Percentiles rank a stretch among this genome's conserved stretches.
These are phyloP conservation scores for Camellia oleifera DNA, from an alignment of 179 eudicot species.

Conservation along the genomic window DNA sequence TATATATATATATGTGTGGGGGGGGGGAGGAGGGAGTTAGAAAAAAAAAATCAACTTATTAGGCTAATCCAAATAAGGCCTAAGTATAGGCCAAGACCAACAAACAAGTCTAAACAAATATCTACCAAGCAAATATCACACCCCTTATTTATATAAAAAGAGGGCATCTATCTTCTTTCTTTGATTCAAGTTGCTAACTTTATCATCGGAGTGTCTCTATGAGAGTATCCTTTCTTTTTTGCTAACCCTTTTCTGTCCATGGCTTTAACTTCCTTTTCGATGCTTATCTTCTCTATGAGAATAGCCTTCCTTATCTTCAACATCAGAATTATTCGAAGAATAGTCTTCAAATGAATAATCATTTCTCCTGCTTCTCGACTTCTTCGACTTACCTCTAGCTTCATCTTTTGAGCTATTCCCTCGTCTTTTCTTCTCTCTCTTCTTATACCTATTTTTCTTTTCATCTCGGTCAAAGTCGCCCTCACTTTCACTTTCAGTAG, in stretches of 20 bases:
- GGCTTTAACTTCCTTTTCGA: conserved; percentile 22
- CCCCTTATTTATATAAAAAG: neutral
- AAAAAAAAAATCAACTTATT: too few species aligned
- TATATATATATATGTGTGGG: too few species aligned
- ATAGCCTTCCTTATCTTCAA: conserved; percentile 25
- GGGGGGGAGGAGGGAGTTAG: too few species aligned
- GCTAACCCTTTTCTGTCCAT: conserved; percentile 15
- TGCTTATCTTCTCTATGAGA: conserved; percentile 23
- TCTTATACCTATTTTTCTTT: conserved; percentile 32
- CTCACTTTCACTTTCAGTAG: conserved; percentile 35
- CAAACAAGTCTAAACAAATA: neutral
- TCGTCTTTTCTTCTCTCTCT: conserved; percentile 33
- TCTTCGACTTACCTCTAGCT: conserved; percentile 28
- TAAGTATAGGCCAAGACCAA: neutral
- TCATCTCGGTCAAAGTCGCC: conserved; percentile 25
- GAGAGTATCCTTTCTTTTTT: neutral
- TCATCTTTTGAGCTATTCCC: conserved; percentile 21
- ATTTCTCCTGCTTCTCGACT: conserved; percentile 31
- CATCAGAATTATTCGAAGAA: conserved; percentile 24
- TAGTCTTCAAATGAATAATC: conserved; percentile 29
- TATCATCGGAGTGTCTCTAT: too few species aligned
- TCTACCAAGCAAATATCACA: neutral
- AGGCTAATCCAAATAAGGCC: too few species aligned
- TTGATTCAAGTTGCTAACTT: too few species aligned
- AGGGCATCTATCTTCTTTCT: too few species aligned